These are phyloP conservation scores for Karstenula rhodostoma DNA, from an alignment of 2,329 filamentous ascomycete species.

Conservation along the genomic window DNA sequence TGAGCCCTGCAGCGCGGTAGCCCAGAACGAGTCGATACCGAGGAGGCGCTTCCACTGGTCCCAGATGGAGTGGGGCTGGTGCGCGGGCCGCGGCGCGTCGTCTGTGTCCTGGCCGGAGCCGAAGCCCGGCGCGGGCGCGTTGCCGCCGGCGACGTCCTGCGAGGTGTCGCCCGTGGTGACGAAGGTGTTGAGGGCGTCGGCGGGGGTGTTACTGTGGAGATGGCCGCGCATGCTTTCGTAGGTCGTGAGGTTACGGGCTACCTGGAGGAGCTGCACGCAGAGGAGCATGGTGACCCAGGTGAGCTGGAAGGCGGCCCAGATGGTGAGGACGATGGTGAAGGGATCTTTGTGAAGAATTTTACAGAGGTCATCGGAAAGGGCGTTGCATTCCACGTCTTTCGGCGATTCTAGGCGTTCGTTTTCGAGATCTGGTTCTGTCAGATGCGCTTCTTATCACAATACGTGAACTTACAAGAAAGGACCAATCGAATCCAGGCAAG, in stretches of 20 bases:
- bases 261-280: constrained; percentile 90
- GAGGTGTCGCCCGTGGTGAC: constrained; percentile 75
- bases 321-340: constrained; percentile 79
- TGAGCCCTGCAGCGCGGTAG: constrained; percentile 82
- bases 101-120: constrained; percentile 66
- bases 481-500: constrained; percentile 74
- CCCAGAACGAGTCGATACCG: constrained; percentile 91
- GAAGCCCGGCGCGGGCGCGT: constrained; percentile 60
- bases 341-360: constrained; percentile 79
- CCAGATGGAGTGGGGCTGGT: constrained; percentile 70
- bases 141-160: constrained; percentile 59
- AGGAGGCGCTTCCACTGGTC: constrained; percentile 84
- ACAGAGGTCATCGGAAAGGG: constrained; percentile 80
- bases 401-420: constrained; percentile 58
- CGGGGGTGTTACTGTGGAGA: constrained; percentile 64
- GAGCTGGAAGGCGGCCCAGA: constrained; percentile 85
- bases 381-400: constrained; percentile 67
- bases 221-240: constrained; percentile 95
- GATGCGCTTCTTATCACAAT: constrained; percentile 1
- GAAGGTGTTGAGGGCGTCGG: constrained; percentile 72
- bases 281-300: constrained; percentile 98
- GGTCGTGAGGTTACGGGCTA: constrained; percentile 91
- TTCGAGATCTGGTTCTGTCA: constrained; percentile 68
- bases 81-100: constrained; percentile 34
- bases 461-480: constrained; percentile 69